These are phyloP conservation scores for Candida wancherniae DNA, from an alignment of 805 yeast genomes.

Conservation along the genomic window DNA sequence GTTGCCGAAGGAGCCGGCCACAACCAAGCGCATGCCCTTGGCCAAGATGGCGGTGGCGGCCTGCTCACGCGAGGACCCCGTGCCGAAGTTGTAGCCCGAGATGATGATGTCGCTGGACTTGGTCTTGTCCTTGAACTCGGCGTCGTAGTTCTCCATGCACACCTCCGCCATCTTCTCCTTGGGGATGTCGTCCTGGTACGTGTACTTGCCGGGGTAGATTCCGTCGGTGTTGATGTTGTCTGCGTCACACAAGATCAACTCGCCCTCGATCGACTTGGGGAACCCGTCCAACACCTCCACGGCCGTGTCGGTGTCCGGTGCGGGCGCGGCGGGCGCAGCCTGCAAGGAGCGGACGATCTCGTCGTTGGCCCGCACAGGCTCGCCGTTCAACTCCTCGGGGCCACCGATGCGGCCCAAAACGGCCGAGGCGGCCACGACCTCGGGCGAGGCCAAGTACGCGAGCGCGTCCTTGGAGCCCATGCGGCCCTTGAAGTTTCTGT, in stretches of 20 bases:
- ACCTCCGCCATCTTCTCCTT: conserved; percentile 97
- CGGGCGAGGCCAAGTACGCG: conserved; percentile 95
- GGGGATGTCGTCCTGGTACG: conserved; percentile 96
- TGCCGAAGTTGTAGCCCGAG: conserved; percentile 94
- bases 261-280: conserved; percentile 87
- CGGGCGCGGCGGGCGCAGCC: conserved; percentile 25
- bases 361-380: conserved; percentile 38
- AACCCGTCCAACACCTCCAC: conserved; percentile 86
- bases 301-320: conserved; percentile 26
- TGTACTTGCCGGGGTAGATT: conserved; percentile 97
- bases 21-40: conserved; percentile 85
- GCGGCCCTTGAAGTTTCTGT: conserved; percentile 97
- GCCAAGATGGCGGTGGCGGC: conserved; percentile 98
- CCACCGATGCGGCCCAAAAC: conserved; percentile 90
- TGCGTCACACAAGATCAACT: conserved; percentile 91
- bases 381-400: conserved; percentile 78
- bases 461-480: conserved; percentile 97
- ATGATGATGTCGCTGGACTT: conserved; percentile 84
- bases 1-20: conserved; percentile 96
- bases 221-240: conserved; percentile 98
- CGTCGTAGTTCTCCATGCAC: conserved; percentile 98
- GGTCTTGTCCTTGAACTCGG: conserved; percentile 79
- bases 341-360: conserved; percentile 45
- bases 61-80: conserved; percentile 98
- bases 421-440: conserved; percentile 97